phyloP scores from a whole-genome alignment of 73 alveolate genomes.

The Tetrahymena borealis region DNA sequence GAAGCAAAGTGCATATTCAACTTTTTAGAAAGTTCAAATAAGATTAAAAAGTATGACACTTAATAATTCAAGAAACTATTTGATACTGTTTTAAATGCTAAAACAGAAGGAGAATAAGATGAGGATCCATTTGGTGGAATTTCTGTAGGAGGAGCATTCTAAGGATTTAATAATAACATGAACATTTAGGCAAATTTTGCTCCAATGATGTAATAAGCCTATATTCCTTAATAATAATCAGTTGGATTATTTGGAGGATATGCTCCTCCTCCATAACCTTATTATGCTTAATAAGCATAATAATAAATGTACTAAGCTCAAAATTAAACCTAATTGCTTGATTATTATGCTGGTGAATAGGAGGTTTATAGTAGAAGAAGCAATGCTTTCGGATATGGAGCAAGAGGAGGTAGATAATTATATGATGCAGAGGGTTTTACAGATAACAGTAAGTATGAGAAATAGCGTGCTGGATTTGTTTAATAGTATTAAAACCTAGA shows the following conservation, averaged over 20 bases:
- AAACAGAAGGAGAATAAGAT: conserved; percentile 13
- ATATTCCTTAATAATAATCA: neutral
- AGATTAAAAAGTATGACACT: neutral
- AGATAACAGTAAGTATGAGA: neutral
- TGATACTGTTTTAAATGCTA: conserved; percentile 46
- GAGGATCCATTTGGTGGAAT: neutral
- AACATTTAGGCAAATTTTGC: neutral
- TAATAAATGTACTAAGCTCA: neutral
- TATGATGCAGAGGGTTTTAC: neutral
- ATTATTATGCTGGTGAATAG: neutral
- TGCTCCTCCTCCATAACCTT: neutral
- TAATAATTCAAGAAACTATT: conserved; percentile 40
- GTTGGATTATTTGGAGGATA: neutral
- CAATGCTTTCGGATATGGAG: too few relatives aligned
- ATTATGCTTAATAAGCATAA: neutral
- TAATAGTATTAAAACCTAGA: conserved; percentile 56
- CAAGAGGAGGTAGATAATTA: too few relatives aligned
- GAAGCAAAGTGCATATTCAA: conserved; percentile 38
- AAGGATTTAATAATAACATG: neutral
- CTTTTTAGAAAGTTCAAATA: conserved; percentile 10
- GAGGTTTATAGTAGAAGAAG: too few relatives aligned
- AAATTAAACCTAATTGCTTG: neutral
- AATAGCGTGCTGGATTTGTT: conserved; percentile 23
- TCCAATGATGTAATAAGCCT: neutral
- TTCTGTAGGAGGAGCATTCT: neutral